phyloP scores from a whole-genome alignment of 2,329 filamentous ascomycete genomes.

The Fusarium mundagurra region DNA sequence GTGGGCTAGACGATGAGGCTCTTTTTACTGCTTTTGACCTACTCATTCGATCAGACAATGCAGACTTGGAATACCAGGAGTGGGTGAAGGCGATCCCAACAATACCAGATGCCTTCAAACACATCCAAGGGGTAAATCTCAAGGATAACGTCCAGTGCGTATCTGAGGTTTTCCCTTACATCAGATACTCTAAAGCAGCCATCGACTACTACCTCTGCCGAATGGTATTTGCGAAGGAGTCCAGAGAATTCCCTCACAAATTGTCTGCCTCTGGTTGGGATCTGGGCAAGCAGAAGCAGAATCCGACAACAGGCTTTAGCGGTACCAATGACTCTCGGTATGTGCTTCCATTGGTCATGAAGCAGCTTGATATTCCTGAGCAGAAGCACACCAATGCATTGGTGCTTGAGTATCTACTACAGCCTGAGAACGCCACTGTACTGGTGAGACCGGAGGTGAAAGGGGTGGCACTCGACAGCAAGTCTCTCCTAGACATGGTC shows the following conservation, averaged over 20 bases:
- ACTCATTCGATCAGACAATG: constrained; percentile 63
- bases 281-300: constrained; percentile 56
- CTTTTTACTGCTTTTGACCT: constrained; percentile 48
- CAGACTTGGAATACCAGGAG: constrained; percentile 58
- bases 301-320: constrained; percentile 72
- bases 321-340: constrained; percentile 72
- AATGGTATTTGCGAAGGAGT: constrained; percentile 69
- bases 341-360: constrained; percentile 65
- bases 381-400: constrained; percentile 74
- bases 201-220: constrained; percentile 67
- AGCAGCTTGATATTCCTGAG: constrained; percentile 62
- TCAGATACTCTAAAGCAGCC: constrained; percentile 61
- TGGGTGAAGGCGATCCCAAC: constrained; percentile 53
- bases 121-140: constrained; percentile 65
- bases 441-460: background rate
- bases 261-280: constrained; percentile 76
- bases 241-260: constrained; percentile 71
- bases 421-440: constrained; percentile 54
- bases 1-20: constrained; percentile 62
- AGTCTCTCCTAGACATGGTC: too few species aligned
- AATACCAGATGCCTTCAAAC: constrained; percentile 51
- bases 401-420: constrained; percentile 57
- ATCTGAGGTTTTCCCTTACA: constrained; percentile 59
- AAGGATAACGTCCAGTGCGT: constrained; percentile 61
- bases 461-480: background rate